Evolutionary conservation across 2,329 filamentous ascomycete species (phyloP).

Genomic region (Clathrospora elynae): DNA sequence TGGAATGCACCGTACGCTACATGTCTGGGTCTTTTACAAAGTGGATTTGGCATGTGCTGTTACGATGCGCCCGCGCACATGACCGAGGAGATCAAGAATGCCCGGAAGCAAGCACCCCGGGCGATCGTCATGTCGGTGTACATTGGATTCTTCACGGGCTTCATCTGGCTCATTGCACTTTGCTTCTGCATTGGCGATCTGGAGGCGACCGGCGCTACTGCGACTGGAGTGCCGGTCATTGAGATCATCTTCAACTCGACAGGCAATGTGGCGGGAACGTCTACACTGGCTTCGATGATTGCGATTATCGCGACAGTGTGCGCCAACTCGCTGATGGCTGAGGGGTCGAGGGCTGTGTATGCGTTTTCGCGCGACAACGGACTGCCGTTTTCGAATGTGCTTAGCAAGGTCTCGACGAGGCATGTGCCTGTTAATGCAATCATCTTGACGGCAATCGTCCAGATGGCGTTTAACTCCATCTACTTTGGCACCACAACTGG

Average conservation of each 20-base stretch:
- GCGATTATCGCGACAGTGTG: slow-evolving; percentile 55
- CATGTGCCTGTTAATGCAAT: slow-evolving; percentile 59
- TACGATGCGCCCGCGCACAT: slow-evolving; percentile 58
- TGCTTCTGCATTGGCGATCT: slow-evolving; percentile 53
- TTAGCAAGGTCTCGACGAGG: slow-evolving; percentile 56
- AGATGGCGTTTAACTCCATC: slow-evolving; percentile 60
- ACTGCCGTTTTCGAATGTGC: slow-evolving; percentile 56
- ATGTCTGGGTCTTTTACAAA: slow-evolving; percentile 60
- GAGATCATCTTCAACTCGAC: slow-evolving; percentile 60
- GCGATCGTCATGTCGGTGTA: slow-evolving; percentile 50
- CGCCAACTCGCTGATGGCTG: slow-evolving; percentile 55
- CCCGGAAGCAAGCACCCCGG: slow-evolving; percentile 56
- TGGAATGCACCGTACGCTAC: slow-evolving; percentile 58
- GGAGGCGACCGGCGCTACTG: slow-evolving; percentile 50
- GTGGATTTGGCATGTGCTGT: slow-evolving; percentile 61
- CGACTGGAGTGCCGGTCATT: slow-evolving; percentile 59
- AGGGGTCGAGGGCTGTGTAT: slow-evolving; percentile 55
- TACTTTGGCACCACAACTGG: slow-evolving; percentile 62
- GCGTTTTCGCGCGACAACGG: slow-evolving; percentile 59
- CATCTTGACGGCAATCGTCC: slow-evolving; percentile 54
- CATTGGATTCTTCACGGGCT: slow-evolving; percentile 49
- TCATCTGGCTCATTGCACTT: slow-evolving; percentile 49
- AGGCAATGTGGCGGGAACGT: slow-evolving; percentile 52
- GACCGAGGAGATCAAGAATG: slow-evolving; percentile 61
- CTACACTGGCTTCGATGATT: slow-evolving; percentile 55